Evolutionary conservation across 352 stramenopile genomes (phyloP).

Genomic region (Phytophthora litchii): DNA sequence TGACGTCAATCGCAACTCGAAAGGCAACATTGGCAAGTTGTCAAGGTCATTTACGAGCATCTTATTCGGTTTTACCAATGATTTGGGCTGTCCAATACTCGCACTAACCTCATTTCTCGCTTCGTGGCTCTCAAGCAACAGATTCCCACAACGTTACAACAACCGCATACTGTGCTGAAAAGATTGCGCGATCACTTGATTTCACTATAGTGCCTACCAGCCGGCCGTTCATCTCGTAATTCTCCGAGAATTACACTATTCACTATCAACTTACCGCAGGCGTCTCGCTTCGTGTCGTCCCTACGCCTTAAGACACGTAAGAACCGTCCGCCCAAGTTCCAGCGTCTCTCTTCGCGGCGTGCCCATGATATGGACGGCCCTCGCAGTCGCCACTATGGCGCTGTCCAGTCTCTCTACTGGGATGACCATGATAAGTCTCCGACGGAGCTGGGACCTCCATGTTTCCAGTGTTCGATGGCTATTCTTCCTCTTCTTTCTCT

Average conservation of each 20-base stretch:
- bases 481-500: conserved; percentile 67
- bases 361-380: conserved; percentile 44
- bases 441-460: conserved; percentile 50
- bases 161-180: not conserved
- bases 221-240: not conserved
- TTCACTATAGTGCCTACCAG: not conserved
- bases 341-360: conserved; percentile 14
- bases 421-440: conserved; percentile 49
- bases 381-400: conserved; percentile 39
- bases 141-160: not conserved
- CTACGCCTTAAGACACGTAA: conserved; percentile 2
- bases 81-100: conserved; percentile 15
- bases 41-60: not conserved
- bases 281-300: conserved; percentile 13
- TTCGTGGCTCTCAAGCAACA: not conserved
- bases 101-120: too few relatives aligned
- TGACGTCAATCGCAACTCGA: not conserved
- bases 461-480: conserved; percentile 66
- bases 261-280: not conserved
- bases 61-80: conserved; percentile 4
- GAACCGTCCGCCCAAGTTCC: conserved; percentile 17
- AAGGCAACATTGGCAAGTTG: not conserved
- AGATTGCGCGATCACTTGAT: not conserved
- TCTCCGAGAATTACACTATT: not conserved
- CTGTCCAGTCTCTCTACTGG: conserved; percentile 46